Evolutionary conservation across 352 stramenopile genomes (phyloP).

Genomic region (Nothophytophthora sp.): DNA sequence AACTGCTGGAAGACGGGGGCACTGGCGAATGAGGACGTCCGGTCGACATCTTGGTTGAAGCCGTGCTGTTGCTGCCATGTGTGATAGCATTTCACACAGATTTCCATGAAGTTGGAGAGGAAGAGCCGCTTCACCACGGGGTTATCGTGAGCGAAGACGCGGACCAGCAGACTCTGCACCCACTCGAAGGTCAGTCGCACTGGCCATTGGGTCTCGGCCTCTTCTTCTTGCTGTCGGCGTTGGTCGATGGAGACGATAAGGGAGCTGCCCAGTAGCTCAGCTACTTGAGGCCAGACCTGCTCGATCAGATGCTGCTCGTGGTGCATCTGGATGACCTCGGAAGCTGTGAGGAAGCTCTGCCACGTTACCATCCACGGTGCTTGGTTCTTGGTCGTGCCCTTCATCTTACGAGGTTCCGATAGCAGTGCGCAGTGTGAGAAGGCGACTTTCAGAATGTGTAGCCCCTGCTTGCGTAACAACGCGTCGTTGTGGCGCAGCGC

Average conservation of each 20-base stretch:
- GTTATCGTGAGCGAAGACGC: conserved; percentile 79
- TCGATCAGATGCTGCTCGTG: conserved; percentile 84
- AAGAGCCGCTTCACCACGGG: conserved; percentile 74
- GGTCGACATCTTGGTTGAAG: conserved; percentile 13
- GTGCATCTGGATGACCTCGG: conserved; percentile 84
- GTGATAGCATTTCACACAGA: conserved; percentile 27
- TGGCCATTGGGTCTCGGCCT: conserved; percentile 30
- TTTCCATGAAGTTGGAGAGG: conserved; percentile 68
- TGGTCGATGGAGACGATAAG: conserved; percentile 22
- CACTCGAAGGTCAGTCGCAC: conserved; percentile 75
- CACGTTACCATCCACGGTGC: conserved; percentile 34
- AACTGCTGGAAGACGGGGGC: conserved; percentile 52
- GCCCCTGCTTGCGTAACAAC: conserved; percentile 65
- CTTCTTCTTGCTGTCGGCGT: not conserved
- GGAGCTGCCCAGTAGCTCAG: conserved; percentile 41
- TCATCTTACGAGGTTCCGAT: conserved; percentile 3
- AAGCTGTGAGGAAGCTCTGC: conserved; percentile 73
- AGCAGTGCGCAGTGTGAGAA: conserved; percentile 52
- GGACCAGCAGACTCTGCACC: conserved; percentile 70
- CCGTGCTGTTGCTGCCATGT: not conserved
- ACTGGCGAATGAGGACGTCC: conserved; percentile 35
- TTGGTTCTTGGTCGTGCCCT: conserved; percentile 4
- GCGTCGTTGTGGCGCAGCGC: conserved; percentile 53
- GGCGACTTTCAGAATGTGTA: conserved; percentile 67
- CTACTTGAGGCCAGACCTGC: conserved; percentile 82